A percentile compares a stretch with the other conserved stretches of the same genome.
phyloP scores from a whole-genome alignment of 306 rosid species.

The Begonia fuchsioides region DNA sequence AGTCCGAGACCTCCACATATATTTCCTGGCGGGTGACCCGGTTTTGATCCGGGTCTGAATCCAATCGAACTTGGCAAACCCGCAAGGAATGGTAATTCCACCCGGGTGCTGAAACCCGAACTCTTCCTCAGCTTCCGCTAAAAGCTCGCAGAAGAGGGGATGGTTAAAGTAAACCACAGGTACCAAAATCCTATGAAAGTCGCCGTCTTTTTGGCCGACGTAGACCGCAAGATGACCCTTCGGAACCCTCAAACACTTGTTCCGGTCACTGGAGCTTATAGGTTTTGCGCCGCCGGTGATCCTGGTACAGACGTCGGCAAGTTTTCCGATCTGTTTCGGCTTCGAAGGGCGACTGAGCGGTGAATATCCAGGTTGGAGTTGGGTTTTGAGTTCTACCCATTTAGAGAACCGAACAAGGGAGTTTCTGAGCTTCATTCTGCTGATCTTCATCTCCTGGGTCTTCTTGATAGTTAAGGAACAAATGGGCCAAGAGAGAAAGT shows the following conservation, averaged over 20 bases:
- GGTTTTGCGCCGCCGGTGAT: slow-evolving; percentile 34
- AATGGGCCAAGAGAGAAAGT: too few species aligned
- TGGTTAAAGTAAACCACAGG: slow-evolving; percentile 92
- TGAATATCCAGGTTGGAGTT: slow-evolving; percentile 15
- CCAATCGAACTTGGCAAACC: slow-evolving; percentile 49
- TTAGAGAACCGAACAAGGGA: slow-evolving; percentile 27
- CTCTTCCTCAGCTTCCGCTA: slow-evolving; percentile 59
- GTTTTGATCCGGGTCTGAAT: slow-evolving; percentile 62
- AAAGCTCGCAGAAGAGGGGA: slow-evolving; percentile 58
- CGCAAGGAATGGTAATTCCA: slow-evolving; percentile 82
- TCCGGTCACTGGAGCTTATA: slow-evolving; percentile 20
- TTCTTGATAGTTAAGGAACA: too few species aligned
- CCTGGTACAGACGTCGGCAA: too few species aligned
- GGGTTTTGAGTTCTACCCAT: slow-evolving; percentile 24
- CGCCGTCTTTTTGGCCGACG: slow-evolving; percentile 70
- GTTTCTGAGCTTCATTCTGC: slow-evolving; percentile 59
- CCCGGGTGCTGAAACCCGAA: slow-evolving; percentile 69
- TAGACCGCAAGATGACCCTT: slow-evolving; percentile 82
- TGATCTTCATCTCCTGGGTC: slow-evolving; percentile 22
- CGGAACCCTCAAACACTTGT: slow-evolving; percentile 42
- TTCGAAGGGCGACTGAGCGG: slow-evolving; percentile 6
- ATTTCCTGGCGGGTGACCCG: slow-evolving; percentile 27
- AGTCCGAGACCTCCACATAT: too few species aligned
- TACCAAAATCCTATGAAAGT: slow-evolving; percentile 57
- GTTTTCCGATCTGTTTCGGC: slow-evolving; percentile 16